Percentiles rank a stretch among this genome's conserved stretches.
phyloP scores from a whole-genome alignment of 2,329 filamentous ascomycete genomes.

The Dissoconium aciculare region DNA sequence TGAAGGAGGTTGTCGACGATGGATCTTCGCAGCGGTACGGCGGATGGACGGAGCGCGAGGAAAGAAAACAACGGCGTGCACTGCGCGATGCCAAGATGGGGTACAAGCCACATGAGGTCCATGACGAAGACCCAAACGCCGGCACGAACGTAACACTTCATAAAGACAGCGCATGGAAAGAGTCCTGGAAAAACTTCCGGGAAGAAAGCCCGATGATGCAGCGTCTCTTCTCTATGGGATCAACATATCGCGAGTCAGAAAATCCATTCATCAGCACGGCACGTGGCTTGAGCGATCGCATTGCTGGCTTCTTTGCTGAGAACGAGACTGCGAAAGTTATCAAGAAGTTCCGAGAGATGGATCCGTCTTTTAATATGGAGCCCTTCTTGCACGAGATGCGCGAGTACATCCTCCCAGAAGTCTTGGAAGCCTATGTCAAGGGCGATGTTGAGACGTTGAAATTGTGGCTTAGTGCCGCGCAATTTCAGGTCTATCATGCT shows the following conservation, averaged over 20 bases:
- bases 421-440: conserved; percentile 95
- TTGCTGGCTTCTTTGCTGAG: conserved; percentile 93
- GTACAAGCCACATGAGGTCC: conserved; percentile 37
- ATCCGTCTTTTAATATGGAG: conserved; percentile 86
- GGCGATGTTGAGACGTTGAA: conserved; percentile 82
- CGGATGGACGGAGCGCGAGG: conserved; percentile 93
- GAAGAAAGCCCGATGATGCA: conserved; percentile 82
- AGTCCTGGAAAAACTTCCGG: conserved; percentile 92
- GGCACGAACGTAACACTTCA: conserved; percentile 89
- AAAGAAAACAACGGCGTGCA: conserved; percentile 67
- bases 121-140: conserved; percentile 80
- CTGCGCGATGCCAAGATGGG: conserved; percentile 45
- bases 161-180: conserved; percentile 95
- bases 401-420: conserved; percentile 94
- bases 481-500: conserved; percentile 94
- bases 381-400: conserved; percentile 89
- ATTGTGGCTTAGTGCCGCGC: conserved; percentile 88
- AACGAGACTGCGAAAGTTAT: conserved; percentile 97
- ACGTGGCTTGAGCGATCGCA: conserved; percentile 79
- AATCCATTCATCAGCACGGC: conserved; percentile 90
- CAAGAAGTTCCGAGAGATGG: conserved; percentile 94
- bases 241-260: conserved; percentile 86
- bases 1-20: conserved; percentile 93
- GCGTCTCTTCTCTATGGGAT: conserved; percentile 71
- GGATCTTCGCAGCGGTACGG: conserved; percentile 92